Evolutionary conservation across 768 basidiomycete species (phyloP), one percentile per base, ranked within the genome.

Genomic region (Collybiopsis confluens): DNA sequence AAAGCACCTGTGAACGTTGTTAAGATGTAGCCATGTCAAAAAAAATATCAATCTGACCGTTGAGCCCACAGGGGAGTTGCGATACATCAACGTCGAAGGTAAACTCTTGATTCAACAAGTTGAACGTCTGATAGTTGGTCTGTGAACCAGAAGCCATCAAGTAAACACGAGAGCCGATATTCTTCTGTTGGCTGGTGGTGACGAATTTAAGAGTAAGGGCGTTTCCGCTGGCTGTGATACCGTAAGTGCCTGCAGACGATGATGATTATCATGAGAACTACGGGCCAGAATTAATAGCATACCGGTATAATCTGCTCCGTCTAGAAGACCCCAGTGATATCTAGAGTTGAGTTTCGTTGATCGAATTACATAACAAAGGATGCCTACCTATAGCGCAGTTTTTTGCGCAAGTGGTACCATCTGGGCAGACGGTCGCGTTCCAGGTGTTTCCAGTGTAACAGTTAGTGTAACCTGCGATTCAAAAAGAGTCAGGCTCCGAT

Each of bases 21-120:
- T n/a, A n/a, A n/a, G n/a, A n/a, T n/a, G n/a, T n/a, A n/a, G n/a
- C n/a, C n/a, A n/a, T n/a, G n/a, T n/a, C n/a, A n/a, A n/a, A n/a
- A n/a, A n/a, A n/a, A n/a, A n/a, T n/a, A n/a, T n/a, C n/a, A n/a
- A n/a, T n/a, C n/a, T n/a, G n/a, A n/a, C n/a, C 82, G 64, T 84
- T 84, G 61, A 84, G 73, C 55, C 81, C 81, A 59, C 81, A 82
- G 5, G 76, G 75, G 47, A 82, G 74, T 56, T 79, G 68, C 56
- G 79, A 78, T 54, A 82, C 71, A 63, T 82, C 80, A 65, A 82
- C 78, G 68, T 80, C 79, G 68, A 82, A 81, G 20, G 77, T 73
- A 69, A 82, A 81, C 68, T 82, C 80, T 61, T 77, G 72, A 68
- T 81, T 80, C 59, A 70, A 60, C 63, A 78, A 68, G 64, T 79